phyloP scores from a whole-genome alignment of 2,329 filamentous ascomycete genomes.

The Arthroderma sp. region DNA sequence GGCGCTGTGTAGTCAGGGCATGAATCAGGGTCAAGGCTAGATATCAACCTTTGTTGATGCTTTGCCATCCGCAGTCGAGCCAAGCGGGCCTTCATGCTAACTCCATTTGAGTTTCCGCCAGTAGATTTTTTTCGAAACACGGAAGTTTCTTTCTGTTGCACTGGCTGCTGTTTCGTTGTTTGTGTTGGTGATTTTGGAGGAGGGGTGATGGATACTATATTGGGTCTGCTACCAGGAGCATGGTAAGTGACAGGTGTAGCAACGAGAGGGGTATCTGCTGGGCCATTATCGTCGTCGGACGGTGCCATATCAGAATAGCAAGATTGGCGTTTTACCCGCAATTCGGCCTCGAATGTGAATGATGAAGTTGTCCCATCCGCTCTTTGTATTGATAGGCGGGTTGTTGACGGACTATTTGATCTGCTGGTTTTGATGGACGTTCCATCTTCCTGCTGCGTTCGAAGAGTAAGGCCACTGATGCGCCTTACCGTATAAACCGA shows the following conservation, averaged over 20 bases:
- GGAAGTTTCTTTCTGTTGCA: background rate
- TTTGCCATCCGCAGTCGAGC: constrained; percentile 5
- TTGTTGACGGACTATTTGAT: constrained; percentile 1
- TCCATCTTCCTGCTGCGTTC: background rate
- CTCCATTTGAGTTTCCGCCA: too few relatives aligned
- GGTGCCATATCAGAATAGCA: constrained; percentile 9
- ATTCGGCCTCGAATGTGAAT: constrained; percentile 4
- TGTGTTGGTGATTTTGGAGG: background rate
- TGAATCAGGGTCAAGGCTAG: too few relatives aligned
- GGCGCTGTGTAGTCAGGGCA: too few relatives aligned
- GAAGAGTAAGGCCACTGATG: constrained; percentile 3
- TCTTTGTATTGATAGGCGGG: background rate
- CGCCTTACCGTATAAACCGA: constrained; percentile 2
- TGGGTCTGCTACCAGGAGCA: constrained; percentile 9
- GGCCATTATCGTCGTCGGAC: constrained; percentile 10
- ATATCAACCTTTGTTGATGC: background rate
- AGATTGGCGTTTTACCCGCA: constrained; percentile 5
- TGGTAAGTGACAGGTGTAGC: constrained; percentile 11
- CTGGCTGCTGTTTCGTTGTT: background rate
- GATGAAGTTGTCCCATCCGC: background rate
- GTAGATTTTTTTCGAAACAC: too few relatives aligned
- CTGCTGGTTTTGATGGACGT: background rate
- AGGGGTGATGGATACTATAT: constrained; percentile 10
- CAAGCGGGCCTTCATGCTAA: constrained; percentile 3
- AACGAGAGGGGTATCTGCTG: constrained; percentile 8